Evolutionary conservation across 768 basidiomycete species (phyloP), one percentile per base, ranked within the genome.

Genomic region (Suillus paluster): DNA sequence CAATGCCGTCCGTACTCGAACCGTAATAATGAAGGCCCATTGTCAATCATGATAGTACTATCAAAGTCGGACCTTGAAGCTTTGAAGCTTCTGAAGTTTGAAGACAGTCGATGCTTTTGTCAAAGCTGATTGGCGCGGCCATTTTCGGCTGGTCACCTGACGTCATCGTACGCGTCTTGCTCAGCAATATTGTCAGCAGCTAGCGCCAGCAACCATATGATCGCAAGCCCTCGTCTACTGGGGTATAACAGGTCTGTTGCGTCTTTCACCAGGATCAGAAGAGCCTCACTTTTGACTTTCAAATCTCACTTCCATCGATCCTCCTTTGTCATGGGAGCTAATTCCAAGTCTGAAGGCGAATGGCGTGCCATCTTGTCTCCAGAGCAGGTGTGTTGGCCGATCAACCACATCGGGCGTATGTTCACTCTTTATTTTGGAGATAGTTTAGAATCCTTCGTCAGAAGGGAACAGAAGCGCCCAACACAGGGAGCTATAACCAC

Each of bases 381-480:
- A 4, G 87, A 94, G 71, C 95, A 97, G 85, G 94, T 92, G 69
- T 44, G 82, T 75, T 30, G 23, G 25, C 30, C 14, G 17, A 34
- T n/a, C 19, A 11, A 3, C 33, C 21, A 8, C 33, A 33, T 52
- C 17, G 21, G 50, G 34, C 19, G 33, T 59, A 30, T 46, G 42
- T n/a, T 39, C 30, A 25, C 30, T 36, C 34, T n/a, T 52, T 14
- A 12, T 12, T 4, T 45, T 12, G 33, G 38, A 25, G 10, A 14
- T 67, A 97, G 94, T 98, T 97, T 77, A 84, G 88, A 60, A 81
- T 98, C 41, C 76, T 97, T 14, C 86, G 95, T 53, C 66, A 89
- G 79, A 96, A 97, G 76, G 95, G 92, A 21, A 98, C 96, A 1
- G 96, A 98, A 69, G 69, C 73, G 8, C 78, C 93, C 25, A 86